Percentiles rank a stretch among this genome's conserved stretches.
These are phyloP conservation scores for Combretum micranthum DNA, from an alignment of 345 rosid genomes.

Conservation along the genomic window DNA sequence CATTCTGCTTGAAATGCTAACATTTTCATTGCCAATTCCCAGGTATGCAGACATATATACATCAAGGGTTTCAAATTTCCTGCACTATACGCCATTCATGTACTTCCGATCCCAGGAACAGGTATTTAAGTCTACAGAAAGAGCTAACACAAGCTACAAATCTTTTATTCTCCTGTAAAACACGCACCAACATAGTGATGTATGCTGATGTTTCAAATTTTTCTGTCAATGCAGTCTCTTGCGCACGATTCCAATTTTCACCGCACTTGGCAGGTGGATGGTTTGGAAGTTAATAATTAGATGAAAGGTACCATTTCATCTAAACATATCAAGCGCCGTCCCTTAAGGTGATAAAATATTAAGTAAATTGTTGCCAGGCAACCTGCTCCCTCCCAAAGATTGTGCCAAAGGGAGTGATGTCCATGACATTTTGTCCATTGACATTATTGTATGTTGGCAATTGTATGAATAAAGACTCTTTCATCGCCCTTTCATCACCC, in stretches of 20 bases:
- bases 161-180: neutral
- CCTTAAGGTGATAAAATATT: too few species aligned
- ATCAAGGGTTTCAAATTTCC: constrained; percentile 87
- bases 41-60: constrained; percentile 96
- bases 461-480: too few species aligned
- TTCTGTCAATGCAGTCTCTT: constrained; percentile 48
- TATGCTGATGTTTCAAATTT: constrained; percentile 3
- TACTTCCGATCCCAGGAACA: constrained; percentile 92
- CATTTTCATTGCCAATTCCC: constrained; percentile 7
- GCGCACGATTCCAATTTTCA: constrained; percentile 61
- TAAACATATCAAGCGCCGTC: too few species aligned
- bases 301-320: neutral
- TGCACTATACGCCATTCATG: constrained; percentile 87
- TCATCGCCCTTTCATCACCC: too few species aligned
- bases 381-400: too few species aligned
- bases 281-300: constrained; percentile 5
- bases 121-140: constrained; percentile 27
- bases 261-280: constrained; percentile 25
- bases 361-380: too few species aligned
- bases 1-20: neutral
- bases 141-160: neutral
- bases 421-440: too few species aligned
- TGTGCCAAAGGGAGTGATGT: too few species aligned
- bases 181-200: neutral
- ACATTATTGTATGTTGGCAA: too few species aligned